Evolutionary conservation across 2,329 filamentous ascomycete species (phyloP).

Genomic region (Cordyceps javanica): DNA sequence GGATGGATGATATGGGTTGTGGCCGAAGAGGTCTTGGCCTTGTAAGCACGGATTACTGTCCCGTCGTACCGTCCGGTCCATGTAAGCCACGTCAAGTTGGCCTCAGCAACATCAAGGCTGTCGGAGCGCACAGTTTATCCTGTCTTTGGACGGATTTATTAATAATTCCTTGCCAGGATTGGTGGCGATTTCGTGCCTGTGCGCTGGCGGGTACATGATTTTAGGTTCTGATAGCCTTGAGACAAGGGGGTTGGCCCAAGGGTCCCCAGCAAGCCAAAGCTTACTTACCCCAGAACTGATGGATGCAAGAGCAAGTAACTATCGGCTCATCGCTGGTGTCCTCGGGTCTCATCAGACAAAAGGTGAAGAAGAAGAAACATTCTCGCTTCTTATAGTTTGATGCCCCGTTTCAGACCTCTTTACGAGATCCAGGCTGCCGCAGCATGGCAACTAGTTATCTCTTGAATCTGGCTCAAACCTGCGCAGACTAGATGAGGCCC

Average conservation of each 20-base stretch:
- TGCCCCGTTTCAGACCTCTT: not conserved
- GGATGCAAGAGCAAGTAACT: not conserved
- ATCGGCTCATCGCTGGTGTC: not conserved
- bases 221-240: not conserved
- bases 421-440: not conserved
- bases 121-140: not conserved
- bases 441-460: not conserved
- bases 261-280: not conserved
- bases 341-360: not conserved
- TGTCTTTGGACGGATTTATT: not conserved
- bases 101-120: not conserved
- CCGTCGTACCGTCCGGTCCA: not conserved
- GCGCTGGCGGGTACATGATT: not conserved
- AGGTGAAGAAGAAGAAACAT: not conserved
- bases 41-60: not conserved
- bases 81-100: not conserved
- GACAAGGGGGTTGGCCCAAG: not conserved
- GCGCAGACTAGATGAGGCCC: not conserved
- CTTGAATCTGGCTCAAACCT: conserved; percentile 4
- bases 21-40: not conserved
- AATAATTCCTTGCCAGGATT: not conserved
- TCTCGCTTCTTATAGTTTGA: not conserved
- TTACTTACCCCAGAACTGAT: not conserved
- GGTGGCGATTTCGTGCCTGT: not conserved
- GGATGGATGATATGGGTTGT: not conserved